These are phyloP conservation scores for Tubosaeta sp. DNA, from an alignment of 768 basidiomycete species.

Conservation along the genomic window DNA sequence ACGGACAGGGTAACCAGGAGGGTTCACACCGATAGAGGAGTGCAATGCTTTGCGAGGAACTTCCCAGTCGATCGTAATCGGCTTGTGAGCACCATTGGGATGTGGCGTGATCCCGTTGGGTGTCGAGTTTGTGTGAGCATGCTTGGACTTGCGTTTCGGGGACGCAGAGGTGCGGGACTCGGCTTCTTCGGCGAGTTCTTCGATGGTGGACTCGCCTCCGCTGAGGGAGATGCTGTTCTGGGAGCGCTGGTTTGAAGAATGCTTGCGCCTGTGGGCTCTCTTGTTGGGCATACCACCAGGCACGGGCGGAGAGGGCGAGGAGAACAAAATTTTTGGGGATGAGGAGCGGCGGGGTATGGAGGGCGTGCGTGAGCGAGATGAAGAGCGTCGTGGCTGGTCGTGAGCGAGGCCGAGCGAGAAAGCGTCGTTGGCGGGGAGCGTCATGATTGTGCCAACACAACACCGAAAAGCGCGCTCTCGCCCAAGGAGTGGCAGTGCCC, in stretches of 20 bases:
- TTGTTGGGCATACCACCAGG: conserved; percentile 35
- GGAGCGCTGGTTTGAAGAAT: conserved; percentile 23
- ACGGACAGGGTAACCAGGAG: conserved; percentile 1
- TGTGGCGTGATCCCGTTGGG: conserved; percentile 7
- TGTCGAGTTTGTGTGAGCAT: conserved; percentile 4
- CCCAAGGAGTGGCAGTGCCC: conserved; percentile 12
- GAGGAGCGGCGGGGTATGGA: conserved; percentile 39
- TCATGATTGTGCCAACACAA: conserved; percentile 16
- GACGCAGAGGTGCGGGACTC: conserved; percentile 11
- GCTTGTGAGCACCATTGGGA: conserved; percentile 6
- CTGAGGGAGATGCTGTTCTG: conserved; percentile 9
- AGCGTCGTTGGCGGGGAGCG: conserved; percentile 34
- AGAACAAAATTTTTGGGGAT: conserved; percentile 45
- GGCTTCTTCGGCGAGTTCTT: conserved; percentile 23
- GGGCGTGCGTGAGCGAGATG: conserved; percentile 20
- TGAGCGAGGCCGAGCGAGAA: conserved; percentile 34
- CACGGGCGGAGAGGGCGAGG: conserved; percentile 14
- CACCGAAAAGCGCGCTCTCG: not conserved
- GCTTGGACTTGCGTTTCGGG: conserved; percentile 19
- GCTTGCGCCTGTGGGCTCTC: conserved; percentile 26
- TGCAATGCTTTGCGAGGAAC: conserved; percentile 86
- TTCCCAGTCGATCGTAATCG: conserved; percentile 66
- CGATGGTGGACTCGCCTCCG: conserved; percentile 18
- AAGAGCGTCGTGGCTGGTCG: conserved; percentile 30
- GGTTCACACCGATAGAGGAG: conserved; percentile 77